Evolutionary conservation across 257 asterid species (phyloP).

Genomic region (Primulina tabacum): DNA sequence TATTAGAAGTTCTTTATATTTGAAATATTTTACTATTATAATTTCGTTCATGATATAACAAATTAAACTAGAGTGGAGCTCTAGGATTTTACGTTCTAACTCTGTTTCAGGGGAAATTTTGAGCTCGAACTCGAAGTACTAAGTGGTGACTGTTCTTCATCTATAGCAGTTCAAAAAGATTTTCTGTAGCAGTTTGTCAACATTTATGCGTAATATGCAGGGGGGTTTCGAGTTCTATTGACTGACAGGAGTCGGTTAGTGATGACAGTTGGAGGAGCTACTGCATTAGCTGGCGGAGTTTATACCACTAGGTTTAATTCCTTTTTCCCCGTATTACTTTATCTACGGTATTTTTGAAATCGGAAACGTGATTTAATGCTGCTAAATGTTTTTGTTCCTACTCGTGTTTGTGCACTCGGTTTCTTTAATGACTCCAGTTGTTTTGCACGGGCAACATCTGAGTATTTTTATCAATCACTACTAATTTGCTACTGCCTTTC

Average conservation of each 20-base stretch:
- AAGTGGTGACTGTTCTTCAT: conserved; percentile 20
- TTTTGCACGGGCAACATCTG: neutral
- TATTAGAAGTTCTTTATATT: too few relatives aligned
- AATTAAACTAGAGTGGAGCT: too few relatives aligned
- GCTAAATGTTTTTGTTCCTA: neutral
- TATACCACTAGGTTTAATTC: conserved; percentile 80
- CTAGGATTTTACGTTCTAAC: too few relatives aligned
- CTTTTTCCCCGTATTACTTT: conserved; percentile 5
- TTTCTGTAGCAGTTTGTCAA: conserved; percentile 17
- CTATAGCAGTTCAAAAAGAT: neutral
- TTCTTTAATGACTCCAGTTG: neutral
- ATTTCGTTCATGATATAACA: too few relatives aligned
- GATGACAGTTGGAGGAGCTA: conserved; percentile 94
- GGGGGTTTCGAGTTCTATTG: conserved; percentile 72
- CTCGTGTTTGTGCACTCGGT: neutral
- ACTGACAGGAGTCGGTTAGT: conserved; percentile 79
- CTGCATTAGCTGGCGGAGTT: conserved; percentile 98
- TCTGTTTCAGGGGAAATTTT: too few relatives aligned
- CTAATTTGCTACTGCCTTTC: conserved; percentile 5
- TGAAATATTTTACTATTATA: too few relatives aligned
- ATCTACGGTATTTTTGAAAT: neutral
- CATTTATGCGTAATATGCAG: conserved; percentile 39
- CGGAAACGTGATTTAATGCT: neutral
- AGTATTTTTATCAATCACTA: neutral
- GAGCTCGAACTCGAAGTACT: too few relatives aligned